These are phyloP conservation scores for Aspergillus egyptiacus DNA, from an alignment of 495 filamentous ascomycete species.

Conservation along the genomic window DNA sequence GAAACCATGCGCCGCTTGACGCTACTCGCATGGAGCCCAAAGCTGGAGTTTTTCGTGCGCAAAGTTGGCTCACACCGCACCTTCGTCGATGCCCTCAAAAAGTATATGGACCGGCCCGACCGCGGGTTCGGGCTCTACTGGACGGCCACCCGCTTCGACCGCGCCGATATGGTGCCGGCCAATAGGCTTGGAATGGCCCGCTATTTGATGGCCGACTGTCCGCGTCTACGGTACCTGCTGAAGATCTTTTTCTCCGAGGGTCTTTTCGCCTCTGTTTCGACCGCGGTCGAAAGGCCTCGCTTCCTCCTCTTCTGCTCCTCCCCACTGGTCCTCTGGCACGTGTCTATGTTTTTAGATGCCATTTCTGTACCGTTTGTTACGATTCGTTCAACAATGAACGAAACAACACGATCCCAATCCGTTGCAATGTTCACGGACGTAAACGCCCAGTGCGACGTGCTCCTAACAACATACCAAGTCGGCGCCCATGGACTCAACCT, in stretches of 20 bases:
- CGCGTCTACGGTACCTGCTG: background rate
- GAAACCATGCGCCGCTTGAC: no score
- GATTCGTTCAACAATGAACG: background rate
- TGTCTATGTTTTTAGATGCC: background rate
- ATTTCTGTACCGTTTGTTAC: background rate
- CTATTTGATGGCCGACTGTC: background rate
- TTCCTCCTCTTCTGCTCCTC: background rate
- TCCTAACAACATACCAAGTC: background rate
- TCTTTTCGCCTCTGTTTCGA: background rate
- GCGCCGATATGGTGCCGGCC: background rate
- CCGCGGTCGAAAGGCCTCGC: background rate
- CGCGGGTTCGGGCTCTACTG: background rate
- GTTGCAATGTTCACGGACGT: background rate
- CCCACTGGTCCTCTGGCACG: background rate
- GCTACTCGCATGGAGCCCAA: no score
- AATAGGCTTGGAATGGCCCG: background rate
- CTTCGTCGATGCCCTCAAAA: background rate
- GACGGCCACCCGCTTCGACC: background rate
- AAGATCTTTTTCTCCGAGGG: background rate
- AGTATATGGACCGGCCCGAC: background rate
- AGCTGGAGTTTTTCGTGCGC: background rate
- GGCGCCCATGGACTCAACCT: background rate
- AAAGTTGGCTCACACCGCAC: background rate
- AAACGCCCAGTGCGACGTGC: background rate
- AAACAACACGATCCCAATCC: background rate